Conservation (phyloP, 2,329 filamentous ascomycete species). For the Aspergillus novoparasiticus region DNA sequence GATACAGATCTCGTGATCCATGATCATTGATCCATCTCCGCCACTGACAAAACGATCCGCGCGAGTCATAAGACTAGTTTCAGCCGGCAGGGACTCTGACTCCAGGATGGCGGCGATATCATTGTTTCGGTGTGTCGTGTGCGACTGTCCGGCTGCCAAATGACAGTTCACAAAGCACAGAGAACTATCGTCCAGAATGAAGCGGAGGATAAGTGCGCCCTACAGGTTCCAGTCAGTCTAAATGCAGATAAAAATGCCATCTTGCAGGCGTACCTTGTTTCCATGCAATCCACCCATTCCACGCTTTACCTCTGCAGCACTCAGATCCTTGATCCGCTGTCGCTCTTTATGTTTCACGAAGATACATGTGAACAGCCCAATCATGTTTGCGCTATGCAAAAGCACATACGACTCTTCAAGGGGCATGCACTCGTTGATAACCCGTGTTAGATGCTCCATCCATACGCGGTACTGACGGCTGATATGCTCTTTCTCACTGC, state of each 20-base stretch:
- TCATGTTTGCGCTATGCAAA: slow-evolving; percentile 84
- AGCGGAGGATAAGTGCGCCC: slow-evolving; percentile 88
- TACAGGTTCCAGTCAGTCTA: slow-evolving; percentile 25
- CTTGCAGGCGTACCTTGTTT: slow-evolving; percentile 67
- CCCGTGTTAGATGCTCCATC: slow-evolving; percentile 83
- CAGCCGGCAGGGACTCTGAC: slow-evolving; percentile 69
- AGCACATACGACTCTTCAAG: slow-evolving; percentile 77
- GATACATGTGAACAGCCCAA: slow-evolving; percentile 93
- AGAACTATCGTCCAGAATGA: slow-evolving; percentile 89
- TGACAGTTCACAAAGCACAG: slow-evolving; percentile 98
- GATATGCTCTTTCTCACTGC: slow-evolving; percentile 80
- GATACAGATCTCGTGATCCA: slow-evolving; percentile 97
- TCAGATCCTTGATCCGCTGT: slow-evolving; percentile 74
- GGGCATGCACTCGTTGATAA: slow-evolving; percentile 81
- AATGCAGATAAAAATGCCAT: neutral
- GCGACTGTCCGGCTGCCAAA: slow-evolving; percentile 87
- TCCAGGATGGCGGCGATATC: slow-evolving; percentile 91
- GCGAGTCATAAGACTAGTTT: slow-evolving; percentile 67
- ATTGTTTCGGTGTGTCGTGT: slow-evolving; percentile 87
- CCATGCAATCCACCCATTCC: slow-evolving; percentile 95
- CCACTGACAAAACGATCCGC: slow-evolving; percentile 83
- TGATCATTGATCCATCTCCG: slow-evolving; percentile 91
- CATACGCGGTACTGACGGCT: slow-evolving; percentile 96
- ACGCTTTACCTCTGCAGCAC: slow-evolving; percentile 83
- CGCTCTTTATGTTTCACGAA: slow-evolving; percentile 85